Base-by-base conservation (phyloP, 75 land plant species). In the Cunninghamia lanceolata region DNA sequence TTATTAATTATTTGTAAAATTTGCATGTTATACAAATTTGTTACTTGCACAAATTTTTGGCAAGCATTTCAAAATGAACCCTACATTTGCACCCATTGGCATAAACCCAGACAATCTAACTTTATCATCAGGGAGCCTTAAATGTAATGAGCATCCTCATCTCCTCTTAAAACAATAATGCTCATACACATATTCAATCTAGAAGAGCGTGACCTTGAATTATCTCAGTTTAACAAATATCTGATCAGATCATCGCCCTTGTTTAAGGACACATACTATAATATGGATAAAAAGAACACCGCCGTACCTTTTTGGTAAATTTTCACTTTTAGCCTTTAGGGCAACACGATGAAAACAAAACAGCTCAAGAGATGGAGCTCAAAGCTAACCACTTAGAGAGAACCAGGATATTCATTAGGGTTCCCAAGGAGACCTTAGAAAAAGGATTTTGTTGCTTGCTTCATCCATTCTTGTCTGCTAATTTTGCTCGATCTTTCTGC, bases 231-330 rank as follows among this genome's bases (percentile, higher is more conserved):
- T 71, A 30, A 71, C 15, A 71, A 32, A 71, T 30, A 70, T 30
- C 75, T 71, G 3, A 71, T 71, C 36, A 71, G 36, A 71, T 71
- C 36, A 34, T 11, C 3, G 2, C 34, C 75, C 35, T 71, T 13
- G 35, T 71, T 25, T 71, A 71, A 9, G 75, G 75, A 71, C 75
- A 71, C 75, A 71, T 71, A 71, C 75, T 34, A 71, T 71, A 71
- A 32, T 71, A 71, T 3, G 11, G 75, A 71, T 71, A 32, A 71
- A 71, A 71, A 0, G 75, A 34, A 71, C 36, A 71, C 75, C 35
- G 73, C 73, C 75, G 36, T 10, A 71, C 36, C 75, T 71, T 71
- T 71, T 34, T 34, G 35, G 75, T 9, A 8, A 32, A 30, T 11
- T 32, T 71, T 32, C 9, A 32, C 5, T 10, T 71, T 9, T 3